Base-by-base conservation (phyloP, 1,284 basidiomycete species). In the Meira miltonrushii region DNA sequence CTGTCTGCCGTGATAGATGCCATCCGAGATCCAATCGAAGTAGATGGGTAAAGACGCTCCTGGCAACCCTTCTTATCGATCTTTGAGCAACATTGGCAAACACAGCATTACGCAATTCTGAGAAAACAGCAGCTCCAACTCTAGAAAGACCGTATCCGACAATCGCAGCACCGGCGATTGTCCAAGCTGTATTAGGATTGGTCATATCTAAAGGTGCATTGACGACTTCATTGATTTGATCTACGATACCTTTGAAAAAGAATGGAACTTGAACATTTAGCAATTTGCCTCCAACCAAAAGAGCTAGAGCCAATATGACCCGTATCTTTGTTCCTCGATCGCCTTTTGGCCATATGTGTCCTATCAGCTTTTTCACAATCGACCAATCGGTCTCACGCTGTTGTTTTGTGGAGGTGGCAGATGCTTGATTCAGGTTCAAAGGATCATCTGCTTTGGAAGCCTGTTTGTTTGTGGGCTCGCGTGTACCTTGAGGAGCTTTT, bases 231-330 rank as follows among this genome's bases (percentile, higher is more conserved):
- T 95, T 96, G 64, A 98, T 82, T 1, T 86, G 79, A 77, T 98
- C 94, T 59, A 98, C 87, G 51, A 98, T 86, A 41, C 84, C 79
- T 79, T 97, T 98, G 85, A 98, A 98, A 66, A 97, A 83, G 68
- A 92, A 86, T 0, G 95, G 94, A 5, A 98, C 93, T 83, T 97
- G 94, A 0, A 98, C 94, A 76, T 97, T 98, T 60, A 97, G 81
- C 28, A 95, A 80, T 88, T 89, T 60, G 56, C 91, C 93, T 6
- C 85, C 82, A 39, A 97, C 82, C 39, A 98, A 82, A 57, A 98
- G 80, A 0, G 82, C 83, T 50, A 98, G 84, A 0, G 95, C 95
- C 5, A 89, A 78, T 0, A 96, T 69, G 5, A 99, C 94, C 4
- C 92, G 85, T 50, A 60, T 82, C 64, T 84, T 85, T 54, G 83